phyloP scores from a whole-genome alignment of 306 rosid species.

The Canavalia ensiformis region DNA sequence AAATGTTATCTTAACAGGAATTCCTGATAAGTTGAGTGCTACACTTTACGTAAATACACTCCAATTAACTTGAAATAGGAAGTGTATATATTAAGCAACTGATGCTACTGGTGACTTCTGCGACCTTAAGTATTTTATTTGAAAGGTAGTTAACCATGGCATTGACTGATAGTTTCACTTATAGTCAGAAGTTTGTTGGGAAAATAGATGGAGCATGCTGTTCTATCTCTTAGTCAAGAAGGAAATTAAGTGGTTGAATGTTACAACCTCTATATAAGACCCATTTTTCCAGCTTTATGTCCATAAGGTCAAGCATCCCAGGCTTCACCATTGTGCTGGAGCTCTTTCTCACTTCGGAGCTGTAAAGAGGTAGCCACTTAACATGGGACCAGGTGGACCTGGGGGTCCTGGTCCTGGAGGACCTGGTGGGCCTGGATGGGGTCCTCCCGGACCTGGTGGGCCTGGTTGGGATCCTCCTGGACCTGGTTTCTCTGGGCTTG shows the following conservation, averaged over 20 bases:
- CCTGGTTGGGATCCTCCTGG: conserved; percentile 45
- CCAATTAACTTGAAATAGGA: background rate
- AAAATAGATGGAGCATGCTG: background rate
- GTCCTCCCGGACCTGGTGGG: conserved; percentile 41
- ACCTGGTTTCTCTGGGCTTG: conserved; percentile 56
- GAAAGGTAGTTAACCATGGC: conserved; percentile 44
- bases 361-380: background rate
- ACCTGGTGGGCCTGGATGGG: conserved; percentile 61
- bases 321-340: background rate
- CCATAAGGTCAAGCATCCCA: background rate
- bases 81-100: background rate
- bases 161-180: conserved; percentile 55
- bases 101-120: background rate
- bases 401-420: conserved; percentile 53
- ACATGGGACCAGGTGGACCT: conserved; percentile 66
- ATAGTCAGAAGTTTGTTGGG: background rate
- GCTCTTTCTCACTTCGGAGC: background rate
- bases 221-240: conserved; percentile 26
- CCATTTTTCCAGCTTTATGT: background rate
- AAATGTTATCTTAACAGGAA: too few species aligned
- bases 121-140: background rate
- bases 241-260: conserved; percentile 6
- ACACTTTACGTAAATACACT: background rate
- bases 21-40: too few species aligned
- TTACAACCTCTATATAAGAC: conserved; percentile 12